A percentile compares a stretch with the other conserved stretches of the same genome.
These are phyloP conservation scores for Gossypium australe DNA, from an alignment of 345 rosid species.

Conservation along the genomic window DNA sequence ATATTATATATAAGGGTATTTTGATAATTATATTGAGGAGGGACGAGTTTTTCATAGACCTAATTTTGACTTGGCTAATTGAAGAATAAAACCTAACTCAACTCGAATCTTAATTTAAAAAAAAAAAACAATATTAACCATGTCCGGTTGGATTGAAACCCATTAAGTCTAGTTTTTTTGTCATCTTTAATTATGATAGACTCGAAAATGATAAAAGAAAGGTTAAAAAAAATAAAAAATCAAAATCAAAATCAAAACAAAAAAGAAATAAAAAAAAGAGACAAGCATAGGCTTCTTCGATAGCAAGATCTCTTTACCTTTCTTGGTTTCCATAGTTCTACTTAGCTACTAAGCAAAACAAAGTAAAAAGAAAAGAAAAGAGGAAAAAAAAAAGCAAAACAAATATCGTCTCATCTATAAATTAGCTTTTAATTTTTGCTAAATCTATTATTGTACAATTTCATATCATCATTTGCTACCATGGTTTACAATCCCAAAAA, in stretches of 20 bases:
- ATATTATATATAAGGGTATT: too few species aligned
- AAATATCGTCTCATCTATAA: neutral
- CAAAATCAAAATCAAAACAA: neutral
- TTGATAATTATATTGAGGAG: too few species aligned
- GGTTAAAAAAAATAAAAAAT: neutral
- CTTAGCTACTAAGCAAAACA: neutral
- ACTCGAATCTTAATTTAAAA: too few species aligned
- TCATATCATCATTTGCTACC: neutral
- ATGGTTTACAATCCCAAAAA: neutral
- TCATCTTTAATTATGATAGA: too few species aligned
- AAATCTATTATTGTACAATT: neutral
- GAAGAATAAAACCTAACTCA: too few species aligned
- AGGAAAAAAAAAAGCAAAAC: too few species aligned
- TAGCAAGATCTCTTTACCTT: neutral
- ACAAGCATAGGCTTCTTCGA: neutral
- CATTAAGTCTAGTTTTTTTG: too few species aligned
- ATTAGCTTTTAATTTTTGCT: neutral
- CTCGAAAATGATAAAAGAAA: neutral
- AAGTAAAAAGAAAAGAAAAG: neutral
- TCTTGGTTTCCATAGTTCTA: too few species aligned
- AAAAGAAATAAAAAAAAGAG: neutral
- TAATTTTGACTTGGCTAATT: too few species aligned
- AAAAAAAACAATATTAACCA: too few species aligned
- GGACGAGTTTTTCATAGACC: too few species aligned
- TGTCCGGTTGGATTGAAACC: too few species aligned